Evolutionary conservation across 2,329 filamentous ascomycete species (phyloP), one percentile per base, ranked within the genome.

Genomic region (Aspergillus sp.): DNA sequence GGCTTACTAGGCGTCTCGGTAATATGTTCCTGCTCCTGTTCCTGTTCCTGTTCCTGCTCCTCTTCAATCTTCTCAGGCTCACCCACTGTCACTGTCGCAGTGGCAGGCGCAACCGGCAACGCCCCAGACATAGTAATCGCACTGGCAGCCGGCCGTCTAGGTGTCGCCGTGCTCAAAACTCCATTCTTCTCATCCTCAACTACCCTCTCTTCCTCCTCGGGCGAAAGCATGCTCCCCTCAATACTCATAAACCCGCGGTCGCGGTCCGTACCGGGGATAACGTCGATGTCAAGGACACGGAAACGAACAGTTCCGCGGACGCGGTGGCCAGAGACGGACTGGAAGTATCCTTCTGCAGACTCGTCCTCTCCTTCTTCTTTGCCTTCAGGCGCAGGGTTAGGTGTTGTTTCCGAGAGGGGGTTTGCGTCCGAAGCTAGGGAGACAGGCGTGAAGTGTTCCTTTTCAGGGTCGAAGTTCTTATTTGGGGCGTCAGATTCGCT

Each of bases 171-270:
- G 44, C 56, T 72, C 66, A 57, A 67, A 52, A 56, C 50, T 22
- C 60, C 64, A 44, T 58, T 60, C 35, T 60, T 70, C 62, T 85
- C 81, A 50, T 79, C 73, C 7, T 75, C 73, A 42, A 80, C 71
- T 25, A 86, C 70, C 22, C 72, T 70, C 55, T 70, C 73, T 69
- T 94, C 89, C 20, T 83, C 84, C 17, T 81, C 79, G 39, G 79
- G 79, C 42, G 78, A 75, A 44, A 95, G 71, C 79, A 95, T 84
- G n/a, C 88, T 94, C 22, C 90, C 91, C 65, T 93, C 86, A 52
- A 96, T 84, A 57, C 85, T 90, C 51, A 95, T 70, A 63, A 91
- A 93, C 9, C 86, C 88, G 51, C 85, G 85, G 45, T 76, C 76
- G 45, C 83, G 82, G 54, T 86, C 88, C 42, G 83, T 79, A 23